phyloP scores from a whole-genome alignment of 2,329 filamentous ascomycete species.

The Apiospora koreana region DNA sequence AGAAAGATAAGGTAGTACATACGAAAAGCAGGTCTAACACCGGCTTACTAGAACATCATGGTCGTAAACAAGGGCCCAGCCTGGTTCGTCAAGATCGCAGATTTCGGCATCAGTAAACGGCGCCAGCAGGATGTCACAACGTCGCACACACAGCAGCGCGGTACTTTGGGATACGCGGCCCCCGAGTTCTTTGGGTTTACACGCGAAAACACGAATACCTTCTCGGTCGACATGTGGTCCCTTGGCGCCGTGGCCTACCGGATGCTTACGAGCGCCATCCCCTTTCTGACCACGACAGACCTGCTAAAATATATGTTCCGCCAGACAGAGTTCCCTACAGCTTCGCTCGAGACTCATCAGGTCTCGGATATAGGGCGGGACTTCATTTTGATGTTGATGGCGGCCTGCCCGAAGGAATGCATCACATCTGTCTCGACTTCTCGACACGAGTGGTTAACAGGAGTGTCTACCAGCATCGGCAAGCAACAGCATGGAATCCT shows the following conservation, averaged over 20 bases:
- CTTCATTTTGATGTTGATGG: background rate
- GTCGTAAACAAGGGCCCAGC: conserved; percentile 19
- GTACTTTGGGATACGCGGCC: conserved; percentile 23
- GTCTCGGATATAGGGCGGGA: background rate
- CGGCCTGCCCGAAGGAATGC: background rate
- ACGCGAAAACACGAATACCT: conserved; percentile 10
- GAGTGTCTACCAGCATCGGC: background rate
- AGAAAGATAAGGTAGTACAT: no score
- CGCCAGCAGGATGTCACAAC: conserved; percentile 18
- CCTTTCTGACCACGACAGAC: background rate
- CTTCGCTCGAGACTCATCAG: background rate
- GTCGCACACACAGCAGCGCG: conserved; percentile 16
- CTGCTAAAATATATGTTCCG: background rate
- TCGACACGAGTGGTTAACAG: background rate
- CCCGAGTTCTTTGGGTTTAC: conserved; percentile 23
- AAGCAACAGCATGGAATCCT: background rate
- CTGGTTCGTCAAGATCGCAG: conserved; percentile 31
- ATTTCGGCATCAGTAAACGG: conserved; percentile 29
- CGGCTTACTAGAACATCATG: conserved; percentile 33
- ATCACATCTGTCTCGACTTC: background rate
- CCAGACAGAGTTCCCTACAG: background rate
- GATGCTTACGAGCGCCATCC: conserved; percentile 15
- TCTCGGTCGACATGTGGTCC: conserved; percentile 29
- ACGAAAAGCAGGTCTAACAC: no score
- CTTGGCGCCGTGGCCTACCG: conserved; percentile 23